Evolutionary conservation across 352 stramenopile genomes (phyloP).

Genomic region (Ophiocytium majus): DNA sequence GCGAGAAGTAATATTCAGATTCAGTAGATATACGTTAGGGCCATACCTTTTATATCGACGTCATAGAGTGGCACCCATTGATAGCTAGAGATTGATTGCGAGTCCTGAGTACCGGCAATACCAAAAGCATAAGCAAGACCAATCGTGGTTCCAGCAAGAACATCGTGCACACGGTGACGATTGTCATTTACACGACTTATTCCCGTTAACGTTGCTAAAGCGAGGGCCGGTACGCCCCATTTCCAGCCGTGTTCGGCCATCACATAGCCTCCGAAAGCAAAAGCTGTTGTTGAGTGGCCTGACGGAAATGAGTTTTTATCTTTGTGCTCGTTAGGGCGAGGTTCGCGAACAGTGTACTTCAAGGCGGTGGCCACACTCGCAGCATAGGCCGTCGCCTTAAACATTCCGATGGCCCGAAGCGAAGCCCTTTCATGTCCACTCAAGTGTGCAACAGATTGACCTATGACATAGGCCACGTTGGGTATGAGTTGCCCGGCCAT

Average conservation of each 20-base stretch:
- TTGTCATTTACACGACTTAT: not conserved
- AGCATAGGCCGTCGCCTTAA: slow-evolving; percentile 9
- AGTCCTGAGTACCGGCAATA: not conserved
- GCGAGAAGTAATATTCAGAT: no score
- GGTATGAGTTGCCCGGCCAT: not conserved
- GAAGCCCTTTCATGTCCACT: no score
- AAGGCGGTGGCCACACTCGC: not conserved
- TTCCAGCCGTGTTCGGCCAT: not conserved
- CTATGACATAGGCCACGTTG: not conserved
- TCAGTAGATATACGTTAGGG: no score
- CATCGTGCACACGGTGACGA: not conserved
- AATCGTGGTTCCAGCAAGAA: not conserved
- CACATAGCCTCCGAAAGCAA: slow-evolving; percentile 1
- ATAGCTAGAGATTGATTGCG: no score
- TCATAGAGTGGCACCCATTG: no score
- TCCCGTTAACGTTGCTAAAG: not conserved
- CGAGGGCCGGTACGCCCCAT: not conserved
- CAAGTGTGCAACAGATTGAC: no score
- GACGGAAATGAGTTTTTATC: slow-evolving; percentile 8
- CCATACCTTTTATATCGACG: no score
- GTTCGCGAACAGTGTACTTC: slow-evolving; percentile 3
- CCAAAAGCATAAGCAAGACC: not conserved
- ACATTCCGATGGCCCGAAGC: not conserved
- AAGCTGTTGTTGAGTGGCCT: not conserved
- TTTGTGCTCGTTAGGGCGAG: not conserved